Percentiles rank a stretch among this genome's conserved stretches.
Evolutionary conservation across 176 grass and related monocot species (phyloP).

Genomic region (Calamus simplicifolius): DNA sequence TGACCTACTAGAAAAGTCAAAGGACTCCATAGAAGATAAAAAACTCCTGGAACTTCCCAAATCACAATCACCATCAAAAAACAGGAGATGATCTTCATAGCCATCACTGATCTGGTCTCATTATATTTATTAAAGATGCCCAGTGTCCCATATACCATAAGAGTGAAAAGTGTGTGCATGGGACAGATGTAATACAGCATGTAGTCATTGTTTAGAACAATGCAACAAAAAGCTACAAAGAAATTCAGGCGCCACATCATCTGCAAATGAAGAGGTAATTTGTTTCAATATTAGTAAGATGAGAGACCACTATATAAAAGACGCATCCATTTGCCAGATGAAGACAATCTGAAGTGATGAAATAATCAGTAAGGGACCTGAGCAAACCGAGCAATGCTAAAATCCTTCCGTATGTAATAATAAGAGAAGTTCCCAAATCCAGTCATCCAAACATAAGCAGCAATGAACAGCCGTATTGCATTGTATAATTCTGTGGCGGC

Average conservation of each 20-base stretch:
- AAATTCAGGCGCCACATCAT: slow-evolving; percentile 77
- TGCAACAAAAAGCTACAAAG: slow-evolving; percentile 55
- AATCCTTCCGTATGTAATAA: slow-evolving; percentile 35
- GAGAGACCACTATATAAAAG: not conserved
- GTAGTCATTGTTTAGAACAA: slow-evolving; percentile 77
- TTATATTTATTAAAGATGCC: slow-evolving; percentile 39
- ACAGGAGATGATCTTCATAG: slow-evolving; percentile 26
- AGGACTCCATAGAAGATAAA: slow-evolving; percentile 33
- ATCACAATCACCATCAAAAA: slow-evolving; percentile 29
- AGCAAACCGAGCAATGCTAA: slow-evolving; percentile 34
- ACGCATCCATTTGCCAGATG: not conserved
- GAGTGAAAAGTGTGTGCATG: slow-evolving; percentile 54
- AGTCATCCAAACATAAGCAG: slow-evolving; percentile 33
- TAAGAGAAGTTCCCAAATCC: slow-evolving; percentile 41
- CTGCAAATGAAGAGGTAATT: slow-evolving; percentile 26
- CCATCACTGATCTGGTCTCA: slow-evolving; percentile 30
- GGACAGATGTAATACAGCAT: slow-evolving; percentile 88
- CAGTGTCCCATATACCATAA: slow-evolving; percentile 36
- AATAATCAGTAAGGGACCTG: slow-evolving; percentile 12
- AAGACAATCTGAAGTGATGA: not conserved
- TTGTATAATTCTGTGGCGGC: slow-evolving; percentile 36
- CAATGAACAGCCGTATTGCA: slow-evolving; percentile 36
- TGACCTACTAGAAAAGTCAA: slow-evolving; percentile 36
- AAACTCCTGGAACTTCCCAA: slow-evolving; percentile 37
- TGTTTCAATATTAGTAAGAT: slow-evolving; percentile 1